These are phyloP conservation scores for Candida suzukii DNA, from an alignment of 805 yeast genomes.

Conservation along the genomic window DNA sequence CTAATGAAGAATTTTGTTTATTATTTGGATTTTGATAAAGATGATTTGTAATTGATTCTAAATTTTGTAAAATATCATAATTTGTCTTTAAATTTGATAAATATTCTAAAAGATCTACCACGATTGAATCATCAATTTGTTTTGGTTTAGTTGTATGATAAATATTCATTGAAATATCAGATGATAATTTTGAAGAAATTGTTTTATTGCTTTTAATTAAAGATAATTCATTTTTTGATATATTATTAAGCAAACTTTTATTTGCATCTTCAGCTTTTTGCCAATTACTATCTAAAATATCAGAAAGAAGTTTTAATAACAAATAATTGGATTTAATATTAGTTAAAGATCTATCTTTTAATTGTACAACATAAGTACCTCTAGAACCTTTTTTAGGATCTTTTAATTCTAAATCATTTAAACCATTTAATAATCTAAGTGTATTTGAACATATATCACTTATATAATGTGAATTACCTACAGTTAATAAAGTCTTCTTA, in stretches of 20 bases:
- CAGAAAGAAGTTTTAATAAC: constrained; percentile 32
- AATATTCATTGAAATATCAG: not conserved
- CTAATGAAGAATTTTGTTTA: not conserved
- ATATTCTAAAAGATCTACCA: constrained; percentile 7
- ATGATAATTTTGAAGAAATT: constrained; percentile 3
- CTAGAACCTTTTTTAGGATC: too few relatives aligned
- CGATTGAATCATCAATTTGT: constrained; percentile 5
- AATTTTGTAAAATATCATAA: constrained; percentile 17
- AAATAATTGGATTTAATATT: constrained; percentile 27
- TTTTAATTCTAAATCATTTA: not conserved
- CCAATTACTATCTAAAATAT: constrained; percentile 18
- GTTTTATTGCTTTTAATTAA: not conserved
- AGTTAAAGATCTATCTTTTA: constrained; percentile 13
- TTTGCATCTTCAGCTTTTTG: constrained; percentile 2
- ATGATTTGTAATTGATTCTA: constrained; percentile 9
- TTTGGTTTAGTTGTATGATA: constrained; percentile 11
- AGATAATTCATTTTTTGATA: not conserved
- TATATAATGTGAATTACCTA: constrained; percentile 21
- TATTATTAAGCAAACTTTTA: too few relatives aligned
- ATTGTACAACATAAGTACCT: not conserved
- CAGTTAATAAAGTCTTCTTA: constrained; percentile 24
- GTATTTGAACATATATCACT: constrained; percentile 24
- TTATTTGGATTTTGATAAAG: not conserved
- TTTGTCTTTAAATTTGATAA: constrained; percentile 13
- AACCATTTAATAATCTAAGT: constrained; percentile 1